A percentile compares a stretch with the other conserved stretches of the same genome.
Evolutionary conservation across 1,284 basidiomycete genomes (phyloP).

Genomic region (Erythrobasidium hasegawianum): DNA sequence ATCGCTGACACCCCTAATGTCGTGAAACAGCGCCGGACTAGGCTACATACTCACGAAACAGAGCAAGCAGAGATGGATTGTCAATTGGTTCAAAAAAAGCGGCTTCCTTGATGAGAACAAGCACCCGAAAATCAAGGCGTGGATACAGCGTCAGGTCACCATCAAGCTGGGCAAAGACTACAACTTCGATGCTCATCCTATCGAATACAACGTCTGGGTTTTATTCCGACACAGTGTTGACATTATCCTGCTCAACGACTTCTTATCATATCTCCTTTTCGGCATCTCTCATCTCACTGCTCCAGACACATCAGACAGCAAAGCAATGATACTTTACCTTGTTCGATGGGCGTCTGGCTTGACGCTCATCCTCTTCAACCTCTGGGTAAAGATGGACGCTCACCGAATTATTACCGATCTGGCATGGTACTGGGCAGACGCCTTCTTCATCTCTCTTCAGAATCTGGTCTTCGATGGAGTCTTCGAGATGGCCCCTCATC

Average conservation of each 20-base stretch:
- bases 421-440: conserved; percentile 92
- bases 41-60: conserved; percentile 92
- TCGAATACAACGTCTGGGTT: conserved; percentile 89
- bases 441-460: conserved; percentile 72
- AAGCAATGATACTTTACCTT: conserved; percentile 60
- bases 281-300: conserved; percentile 74
- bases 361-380: conserved; percentile 83
- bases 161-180: conserved; percentile 95
- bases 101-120: conserved; percentile 82
- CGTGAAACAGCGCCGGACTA: conserved; percentile 60
- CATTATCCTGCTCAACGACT: conserved; percentile 93
- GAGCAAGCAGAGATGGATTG: conserved; percentile 89
- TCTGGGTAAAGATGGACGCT: conserved; percentile 94
- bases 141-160: conserved; percentile 80
- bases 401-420: conserved; percentile 87
- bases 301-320: conserved; percentile 60
- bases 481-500: conserved; percentile 69
- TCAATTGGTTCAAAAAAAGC: conserved; percentile 67
- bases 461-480: conserved; percentile 92
- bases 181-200: conserved; percentile 67
- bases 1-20: neutral
- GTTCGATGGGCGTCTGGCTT: conserved; percentile 84
- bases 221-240: conserved; percentile 88
- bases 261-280: conserved; percentile 91
- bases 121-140: conserved; percentile 62